A percentile compares a stretch with the other conserved stretches of the same genome.
phyloP scores from a whole-genome alignment of 2,329 filamentous ascomycete genomes.

The Ascochyta clinopodiicola region DNA sequence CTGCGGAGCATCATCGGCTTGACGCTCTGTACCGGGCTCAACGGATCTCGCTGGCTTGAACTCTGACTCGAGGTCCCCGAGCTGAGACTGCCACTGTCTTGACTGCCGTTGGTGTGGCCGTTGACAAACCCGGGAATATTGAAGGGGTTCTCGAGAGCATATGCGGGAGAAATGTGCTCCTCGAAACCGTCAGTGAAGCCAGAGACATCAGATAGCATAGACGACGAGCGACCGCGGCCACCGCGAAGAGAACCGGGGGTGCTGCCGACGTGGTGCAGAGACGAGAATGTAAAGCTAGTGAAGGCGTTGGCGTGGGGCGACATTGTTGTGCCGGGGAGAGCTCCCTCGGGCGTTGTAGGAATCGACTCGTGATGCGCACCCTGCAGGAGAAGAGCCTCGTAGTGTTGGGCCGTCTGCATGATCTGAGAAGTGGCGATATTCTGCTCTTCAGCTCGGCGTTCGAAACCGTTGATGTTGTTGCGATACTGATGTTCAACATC shows the following conservation, averaged over 20 bases:
- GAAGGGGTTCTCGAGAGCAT: conserved; percentile 46
- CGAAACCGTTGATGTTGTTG: conserved; percentile 47
- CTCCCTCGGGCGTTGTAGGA: conserved; percentile 65
- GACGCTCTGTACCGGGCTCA: conserved; percentile 44
- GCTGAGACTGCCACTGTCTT: conserved; percentile 57
- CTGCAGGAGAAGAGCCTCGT: conserved; percentile 51
- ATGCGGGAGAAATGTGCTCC: conserved; percentile 36
- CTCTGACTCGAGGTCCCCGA: conserved; percentile 51
- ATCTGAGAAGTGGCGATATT: conserved; percentile 46
- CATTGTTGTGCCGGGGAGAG: conserved; percentile 60
- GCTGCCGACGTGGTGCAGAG: conserved; percentile 39
- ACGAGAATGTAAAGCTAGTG: conserved; percentile 48
- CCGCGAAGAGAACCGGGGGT: conserved; percentile 45
- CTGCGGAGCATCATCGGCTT: conserved; percentile 46
- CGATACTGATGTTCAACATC: conserved; percentile 48
- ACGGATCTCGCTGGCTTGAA: conserved; percentile 48
- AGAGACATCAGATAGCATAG: conserved; percentile 60
- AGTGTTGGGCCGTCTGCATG: conserved; percentile 46
- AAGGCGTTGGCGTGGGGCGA: conserved; percentile 43
- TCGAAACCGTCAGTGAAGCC: conserved; percentile 58
- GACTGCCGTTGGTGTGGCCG: conserved; percentile 51
- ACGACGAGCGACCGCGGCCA: conserved; percentile 58
- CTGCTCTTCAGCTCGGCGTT: conserved; percentile 48
- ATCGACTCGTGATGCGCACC: conserved; percentile 49
- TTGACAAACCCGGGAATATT: conserved; percentile 48